phyloP scores from a whole-genome alignment of 768 basidiomycete species.

The Lentinula edodes region DNA sequence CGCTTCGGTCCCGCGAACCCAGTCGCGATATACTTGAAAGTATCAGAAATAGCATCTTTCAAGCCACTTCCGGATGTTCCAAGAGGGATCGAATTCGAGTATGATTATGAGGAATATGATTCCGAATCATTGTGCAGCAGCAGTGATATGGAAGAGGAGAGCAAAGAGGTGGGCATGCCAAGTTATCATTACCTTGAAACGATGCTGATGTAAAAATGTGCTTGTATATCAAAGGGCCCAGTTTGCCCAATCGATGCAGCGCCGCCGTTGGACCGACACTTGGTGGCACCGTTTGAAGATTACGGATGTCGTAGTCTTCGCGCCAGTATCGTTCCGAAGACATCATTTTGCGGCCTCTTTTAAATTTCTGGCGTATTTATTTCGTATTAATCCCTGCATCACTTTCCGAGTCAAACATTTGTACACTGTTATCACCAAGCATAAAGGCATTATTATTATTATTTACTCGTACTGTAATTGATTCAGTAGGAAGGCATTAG shows the following conservation, averaged over 20 bases:
- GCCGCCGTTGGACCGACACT: background rate
- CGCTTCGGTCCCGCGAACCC: background rate
- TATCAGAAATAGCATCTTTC: background rate
- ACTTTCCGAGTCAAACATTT: background rate
- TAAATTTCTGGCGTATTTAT: background rate
- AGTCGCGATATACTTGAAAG: background rate
- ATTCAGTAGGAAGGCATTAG: too few relatives aligned
- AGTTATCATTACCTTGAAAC: background rate
- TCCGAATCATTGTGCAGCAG: background rate
- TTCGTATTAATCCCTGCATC: background rate
- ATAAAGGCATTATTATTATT: background rate
- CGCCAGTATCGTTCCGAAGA: background rate
- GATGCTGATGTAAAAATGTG: background rate
- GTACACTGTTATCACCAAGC: background rate
- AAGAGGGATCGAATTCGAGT: background rate
- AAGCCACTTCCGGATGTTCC: slow-evolving; percentile 4
- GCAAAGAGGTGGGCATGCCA: background rate
- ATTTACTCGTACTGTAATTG: background rate
- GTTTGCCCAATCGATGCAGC: background rate
- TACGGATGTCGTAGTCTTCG: background rate
- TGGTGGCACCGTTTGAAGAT: background rate
- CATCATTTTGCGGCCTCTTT: background rate
- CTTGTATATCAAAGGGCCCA: background rate
- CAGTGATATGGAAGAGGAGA: background rate
- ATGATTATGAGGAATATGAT: background rate